A percentile compares a stretch with the other conserved stretches of the same genome.
Conservation (phyloP, 352 stramenopile genomes). For the Phytophthora hybrid region DNA sequence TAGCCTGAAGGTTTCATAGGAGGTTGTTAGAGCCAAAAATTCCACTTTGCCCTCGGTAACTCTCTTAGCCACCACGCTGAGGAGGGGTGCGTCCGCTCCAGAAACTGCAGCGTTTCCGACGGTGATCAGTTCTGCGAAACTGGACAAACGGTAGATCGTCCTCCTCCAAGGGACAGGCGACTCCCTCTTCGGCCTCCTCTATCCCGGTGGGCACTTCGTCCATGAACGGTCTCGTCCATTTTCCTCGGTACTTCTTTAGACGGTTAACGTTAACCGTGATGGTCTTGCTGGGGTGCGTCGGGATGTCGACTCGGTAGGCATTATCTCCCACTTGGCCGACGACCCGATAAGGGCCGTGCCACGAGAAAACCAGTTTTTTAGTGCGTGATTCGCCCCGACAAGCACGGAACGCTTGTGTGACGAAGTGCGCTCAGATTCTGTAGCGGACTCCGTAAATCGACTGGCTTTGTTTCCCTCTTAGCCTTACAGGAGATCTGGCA, state of each 20-base stretch:
- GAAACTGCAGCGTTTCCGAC: no score
- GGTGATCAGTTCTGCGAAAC: neutral
- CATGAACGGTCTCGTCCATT: neutral
- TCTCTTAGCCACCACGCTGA: no score
- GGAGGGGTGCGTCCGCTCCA: no score
- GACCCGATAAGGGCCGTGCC: constrained; percentile 12
- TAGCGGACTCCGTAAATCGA: no score
- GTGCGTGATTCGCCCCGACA: neutral
- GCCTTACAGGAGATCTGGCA: no score
- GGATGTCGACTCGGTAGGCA: neutral
- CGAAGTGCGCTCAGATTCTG: no score
- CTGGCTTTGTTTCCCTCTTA: no score
- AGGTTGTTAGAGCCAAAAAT: no score
- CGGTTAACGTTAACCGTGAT: constrained; percentile 4
- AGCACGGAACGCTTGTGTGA: constrained; percentile 1
- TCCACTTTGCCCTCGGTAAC: no score
- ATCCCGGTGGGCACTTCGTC: neutral
- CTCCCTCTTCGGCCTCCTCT: neutral
- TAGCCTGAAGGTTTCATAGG: no score
- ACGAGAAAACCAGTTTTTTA: constrained; percentile 16
- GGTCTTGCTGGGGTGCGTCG: no score
- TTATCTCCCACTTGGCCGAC: neutral
- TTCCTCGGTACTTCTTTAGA: neutral
- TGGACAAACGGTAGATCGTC: neutral
- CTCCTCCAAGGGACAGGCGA: neutral